phyloP scores from a whole-genome alignment of 768 basidiomycete species.

The Lyophyllum decastes region DNA sequence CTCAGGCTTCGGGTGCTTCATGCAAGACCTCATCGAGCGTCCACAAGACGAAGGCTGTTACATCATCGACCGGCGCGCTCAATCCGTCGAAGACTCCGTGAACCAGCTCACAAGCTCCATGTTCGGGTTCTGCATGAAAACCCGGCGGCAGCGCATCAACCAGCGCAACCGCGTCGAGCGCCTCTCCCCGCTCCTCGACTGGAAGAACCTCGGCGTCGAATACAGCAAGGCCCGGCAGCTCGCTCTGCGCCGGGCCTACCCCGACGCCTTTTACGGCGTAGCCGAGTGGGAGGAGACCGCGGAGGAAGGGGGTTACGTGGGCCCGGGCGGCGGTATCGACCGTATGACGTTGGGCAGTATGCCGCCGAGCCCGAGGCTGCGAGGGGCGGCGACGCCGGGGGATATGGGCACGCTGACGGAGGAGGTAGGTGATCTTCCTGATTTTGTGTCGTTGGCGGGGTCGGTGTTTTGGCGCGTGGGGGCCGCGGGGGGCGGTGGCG shows the following conservation, averaged over 20 bases:
- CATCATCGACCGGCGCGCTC: constrained; percentile 90
- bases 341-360: constrained; percentile 72
- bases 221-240: constrained; percentile 95
- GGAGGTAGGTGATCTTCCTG: constrained; percentile 51
- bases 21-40: constrained; percentile 96
- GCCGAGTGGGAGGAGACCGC: constrained; percentile 37
- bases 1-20: constrained; percentile 97
- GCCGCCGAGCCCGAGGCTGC: constrained; percentile 86
- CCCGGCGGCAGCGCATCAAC: constrained; percentile 96
- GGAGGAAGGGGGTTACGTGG: constrained; percentile 34
- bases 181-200: constrained; percentile 89
- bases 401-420: constrained; percentile 90
- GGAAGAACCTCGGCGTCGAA: constrained; percentile 98
- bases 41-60: constrained; percentile 96
- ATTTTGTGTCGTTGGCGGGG: neutral
- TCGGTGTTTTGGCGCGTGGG: neutral
- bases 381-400: constrained; percentile 89
- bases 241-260: constrained; percentile 90
- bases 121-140: constrained; percentile 76
- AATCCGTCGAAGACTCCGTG: constrained; percentile 91
- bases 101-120: constrained; percentile 77
- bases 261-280: constrained; percentile 75
- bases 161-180: constrained; percentile 98
- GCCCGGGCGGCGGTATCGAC: constrained; percentile 62
- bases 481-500: neutral